Conservation (phyloP, 192 early-diverging fungal genomes). For the Dispira simplex region DNA sequence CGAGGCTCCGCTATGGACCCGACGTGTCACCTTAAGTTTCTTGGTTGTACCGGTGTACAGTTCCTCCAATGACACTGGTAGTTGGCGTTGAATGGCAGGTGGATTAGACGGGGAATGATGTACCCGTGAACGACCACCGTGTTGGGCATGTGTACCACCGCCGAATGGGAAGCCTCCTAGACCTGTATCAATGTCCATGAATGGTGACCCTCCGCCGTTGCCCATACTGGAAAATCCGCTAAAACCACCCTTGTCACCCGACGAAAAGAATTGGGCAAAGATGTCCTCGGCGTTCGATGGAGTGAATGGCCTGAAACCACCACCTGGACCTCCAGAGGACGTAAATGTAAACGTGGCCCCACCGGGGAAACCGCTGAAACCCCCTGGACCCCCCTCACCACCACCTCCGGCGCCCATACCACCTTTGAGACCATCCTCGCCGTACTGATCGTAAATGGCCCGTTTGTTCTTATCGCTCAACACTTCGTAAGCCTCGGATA, state of each 20-base stretch:
- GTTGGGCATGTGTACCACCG: conserved; percentile 13
- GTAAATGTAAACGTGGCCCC: conserved; percentile 48
- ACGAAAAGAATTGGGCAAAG: conserved; percentile 77
- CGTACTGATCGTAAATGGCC: conserved; percentile 84
- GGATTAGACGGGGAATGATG: conserved; percentile 17
- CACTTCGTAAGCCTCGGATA: conserved; percentile 94
- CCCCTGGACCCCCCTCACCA: conserved; percentile 34
- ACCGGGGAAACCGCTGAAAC: conserved; percentile 34
- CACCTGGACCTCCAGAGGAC: conserved; percentile 27
- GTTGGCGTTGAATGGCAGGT: conserved; percentile 43
- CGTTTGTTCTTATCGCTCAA: conserved; percentile 86
- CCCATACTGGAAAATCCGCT: conserved; percentile 28
- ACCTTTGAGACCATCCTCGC: conserved; percentile 74
- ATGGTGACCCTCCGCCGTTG: conserved; percentile 25
- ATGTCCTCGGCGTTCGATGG: conserved; percentile 83
- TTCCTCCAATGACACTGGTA: conserved; percentile 81
- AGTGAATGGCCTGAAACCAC: conserved; percentile 53
- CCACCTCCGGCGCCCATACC: conserved; percentile 40
- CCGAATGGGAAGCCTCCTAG: conserved; percentile 23
- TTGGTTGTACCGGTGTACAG: conserved; percentile 82
- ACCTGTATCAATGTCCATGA: conserved; percentile 34
- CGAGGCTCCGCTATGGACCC: conserved; percentile 20
- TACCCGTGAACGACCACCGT: conserved; percentile 18
- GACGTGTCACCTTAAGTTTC: conserved; percentile 82
- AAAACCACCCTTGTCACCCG: conserved; percentile 16